Evolutionary conservation across 805 yeast species (phyloP).

Genomic region (Metschnikowia reukaufii): DNA sequence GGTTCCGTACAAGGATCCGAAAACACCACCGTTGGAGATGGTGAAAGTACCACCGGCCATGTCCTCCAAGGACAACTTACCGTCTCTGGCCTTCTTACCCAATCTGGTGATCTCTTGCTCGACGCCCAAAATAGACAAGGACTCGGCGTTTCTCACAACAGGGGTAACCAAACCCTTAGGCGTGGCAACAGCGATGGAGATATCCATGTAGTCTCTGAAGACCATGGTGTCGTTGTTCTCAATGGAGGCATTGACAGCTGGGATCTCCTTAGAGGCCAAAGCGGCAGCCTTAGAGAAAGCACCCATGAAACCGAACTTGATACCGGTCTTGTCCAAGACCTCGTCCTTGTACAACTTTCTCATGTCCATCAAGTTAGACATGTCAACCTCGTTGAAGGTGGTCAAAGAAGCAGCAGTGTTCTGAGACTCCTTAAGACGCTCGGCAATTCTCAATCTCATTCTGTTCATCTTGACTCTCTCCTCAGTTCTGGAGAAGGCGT

Average conservation of each 20-base stretch:
- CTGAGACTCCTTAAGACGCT: conserved; percentile 98
- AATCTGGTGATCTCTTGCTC: conserved; percentile 81
- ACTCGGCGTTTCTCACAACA: conserved; percentile 94
- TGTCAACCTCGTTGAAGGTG: conserved; percentile 97
- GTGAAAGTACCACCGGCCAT: conserved; percentile 99
- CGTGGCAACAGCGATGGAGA: conserved; percentile 96
- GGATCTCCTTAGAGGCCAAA: conserved; percentile 90
- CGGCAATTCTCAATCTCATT: conserved; percentile 98
- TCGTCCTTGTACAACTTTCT: conserved; percentile 97
- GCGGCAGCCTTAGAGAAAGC: conserved; percentile 92
- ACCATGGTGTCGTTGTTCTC: conserved; percentile 91
- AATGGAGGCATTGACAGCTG: conserved; percentile 93
- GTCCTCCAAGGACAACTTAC: conserved; percentile 93
- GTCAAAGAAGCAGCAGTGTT: conserved; percentile 98
- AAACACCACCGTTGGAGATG: conserved; percentile 98
- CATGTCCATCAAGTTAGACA: conserved; percentile 88
- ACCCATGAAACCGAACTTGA: conserved; percentile 98
- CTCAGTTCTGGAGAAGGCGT: conserved; percentile 75
- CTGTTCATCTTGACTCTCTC: conserved; percentile 97
- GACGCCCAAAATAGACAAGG: conserved; percentile 80
- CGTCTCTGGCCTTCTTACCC: conserved; percentile 94
- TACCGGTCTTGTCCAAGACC: conserved; percentile 87
- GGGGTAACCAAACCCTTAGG: conserved; percentile 99
- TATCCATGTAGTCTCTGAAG: conserved; percentile 93
- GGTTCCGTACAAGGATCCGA: conserved; percentile 96